phyloP scores from a whole-genome alignment of 192 early-diverging fungal species.

The Backusella parvicylindrica region DNA sequence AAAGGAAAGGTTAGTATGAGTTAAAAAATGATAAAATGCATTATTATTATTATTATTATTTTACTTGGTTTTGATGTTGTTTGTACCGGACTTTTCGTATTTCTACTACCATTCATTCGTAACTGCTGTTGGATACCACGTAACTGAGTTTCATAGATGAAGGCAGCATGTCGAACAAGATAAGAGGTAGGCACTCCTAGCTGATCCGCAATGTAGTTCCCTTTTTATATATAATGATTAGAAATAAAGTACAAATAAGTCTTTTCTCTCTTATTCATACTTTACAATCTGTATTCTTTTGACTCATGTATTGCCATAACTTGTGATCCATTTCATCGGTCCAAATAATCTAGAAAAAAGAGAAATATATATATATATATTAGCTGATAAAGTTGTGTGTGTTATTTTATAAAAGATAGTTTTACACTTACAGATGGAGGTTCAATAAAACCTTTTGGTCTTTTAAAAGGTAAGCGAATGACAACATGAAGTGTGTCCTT shows the following conservation, averaged over 20 bases:
- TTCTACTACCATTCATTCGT: constrained; percentile 18
- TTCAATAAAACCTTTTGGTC: constrained; percentile 50
- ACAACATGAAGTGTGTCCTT: constrained; percentile 44
- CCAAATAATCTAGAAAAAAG: constrained; percentile 44
- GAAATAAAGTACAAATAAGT: not conserved
- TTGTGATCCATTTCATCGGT: constrained; percentile 58
- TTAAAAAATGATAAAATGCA: too few relatives aligned
- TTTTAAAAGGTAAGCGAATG: constrained; percentile 44
- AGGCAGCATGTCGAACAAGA: constrained; percentile 51
- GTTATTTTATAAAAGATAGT: too few relatives aligned
- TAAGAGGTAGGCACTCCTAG: constrained; percentile 49
- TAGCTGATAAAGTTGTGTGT: too few relatives aligned
- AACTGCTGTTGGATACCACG: constrained; percentile 41
- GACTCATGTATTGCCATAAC: constrained; percentile 50
- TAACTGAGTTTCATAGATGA: constrained; percentile 54
- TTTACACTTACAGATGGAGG: constrained; percentile 54
- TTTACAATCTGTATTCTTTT: constrained; percentile 58
- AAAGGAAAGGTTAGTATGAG: too few relatives aligned
- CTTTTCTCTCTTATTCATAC: not conserved
- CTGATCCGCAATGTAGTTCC: constrained; percentile 47
- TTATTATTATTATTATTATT: too few relatives aligned
- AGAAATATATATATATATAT: too few relatives aligned
- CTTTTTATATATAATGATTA: constrained; percentile 17
- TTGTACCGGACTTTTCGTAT: constrained; percentile 4
- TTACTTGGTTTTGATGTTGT: constrained; percentile 8